A percentile compares a stretch with the other conserved stretches of the same genome.
These are phyloP conservation scores for Phaeosphaeria sp. DNA, from an alignment of 2,329 filamentous ascomycete species.

Conservation along the genomic window DNA sequence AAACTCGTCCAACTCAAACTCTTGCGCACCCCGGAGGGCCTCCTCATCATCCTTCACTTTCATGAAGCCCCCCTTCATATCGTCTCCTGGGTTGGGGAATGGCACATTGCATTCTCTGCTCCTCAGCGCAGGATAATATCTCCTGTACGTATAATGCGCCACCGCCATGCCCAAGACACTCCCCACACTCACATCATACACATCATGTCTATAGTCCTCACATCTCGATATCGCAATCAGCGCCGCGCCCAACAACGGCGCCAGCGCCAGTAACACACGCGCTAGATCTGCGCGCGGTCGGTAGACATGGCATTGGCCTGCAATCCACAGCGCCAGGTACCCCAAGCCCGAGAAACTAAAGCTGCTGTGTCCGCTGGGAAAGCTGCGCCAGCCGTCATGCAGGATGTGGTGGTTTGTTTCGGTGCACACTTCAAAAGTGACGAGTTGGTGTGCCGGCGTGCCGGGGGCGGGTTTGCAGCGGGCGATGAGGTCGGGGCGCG, in stretches of 20 bases:
- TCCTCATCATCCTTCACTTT: constrained; percentile 57
- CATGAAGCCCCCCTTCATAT: constrained; percentile 32
- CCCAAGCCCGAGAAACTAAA: constrained; percentile 82
- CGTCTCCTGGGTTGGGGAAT: constrained; percentile 51
- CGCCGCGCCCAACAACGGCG: constrained; percentile 63
- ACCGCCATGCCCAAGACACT: constrained; percentile 61
- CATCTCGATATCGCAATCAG: constrained; percentile 68
- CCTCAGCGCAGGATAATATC: constrained; percentile 64
- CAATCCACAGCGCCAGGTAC: constrained; percentile 73
- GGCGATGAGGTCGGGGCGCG: constrained; percentile 85
- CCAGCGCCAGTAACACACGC: constrained; percentile 60
- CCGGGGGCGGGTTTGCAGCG: constrained; percentile 76
- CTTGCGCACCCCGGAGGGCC: constrained; percentile 34
- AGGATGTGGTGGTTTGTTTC: constrained; percentile 71
- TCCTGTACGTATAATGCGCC: constrained; percentile 64
- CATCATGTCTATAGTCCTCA: constrained; percentile 69
- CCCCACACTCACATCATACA: constrained; percentile 66
- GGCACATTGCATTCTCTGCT: constrained; percentile 60
- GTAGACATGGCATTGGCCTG: constrained; percentile 68
- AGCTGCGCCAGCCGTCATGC: constrained; percentile 84
- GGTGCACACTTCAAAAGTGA: constrained; percentile 74
- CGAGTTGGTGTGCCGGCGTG: constrained; percentile 61
- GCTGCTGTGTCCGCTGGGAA: constrained; percentile 80
- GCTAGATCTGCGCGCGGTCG: constrained; percentile 64
- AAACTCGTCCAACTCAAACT: constrained; percentile 46